Conservation (phyloP, 257 asterid genomes). For the Eucommia ulmoides region DNA sequence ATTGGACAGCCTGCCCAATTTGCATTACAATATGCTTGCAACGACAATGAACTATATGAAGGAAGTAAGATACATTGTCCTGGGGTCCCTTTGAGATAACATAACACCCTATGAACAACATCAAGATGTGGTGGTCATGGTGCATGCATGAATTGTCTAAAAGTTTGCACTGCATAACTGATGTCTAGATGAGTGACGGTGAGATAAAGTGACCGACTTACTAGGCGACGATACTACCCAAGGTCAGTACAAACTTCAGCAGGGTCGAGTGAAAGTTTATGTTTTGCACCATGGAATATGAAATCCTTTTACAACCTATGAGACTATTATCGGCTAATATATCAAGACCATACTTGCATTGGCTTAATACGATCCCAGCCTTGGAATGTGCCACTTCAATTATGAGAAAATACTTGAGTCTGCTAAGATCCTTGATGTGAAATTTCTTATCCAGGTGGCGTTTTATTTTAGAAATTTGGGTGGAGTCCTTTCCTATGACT, state of each 20-base stretch:
- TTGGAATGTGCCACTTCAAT: neutral
- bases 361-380: neutral
- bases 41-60: neutral
- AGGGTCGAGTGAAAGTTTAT: neutral
- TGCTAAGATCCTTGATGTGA: neutral
- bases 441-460: neutral
- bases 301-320: too few relatives aligned
- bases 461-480: neutral
- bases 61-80: neutral
- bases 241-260: too few relatives aligned
- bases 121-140: neutral
- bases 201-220: neutral
- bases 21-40: neutral
- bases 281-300: too few relatives aligned
- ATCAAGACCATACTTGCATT: neutral
- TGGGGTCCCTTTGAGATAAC: neutral
- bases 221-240: neutral
- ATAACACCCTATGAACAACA: neutral
- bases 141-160: neutral
- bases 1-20: neutral
- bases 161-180: neutral
- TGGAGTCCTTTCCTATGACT: neutral
- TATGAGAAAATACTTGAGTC: neutral
- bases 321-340: neutral
- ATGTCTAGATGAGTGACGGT: neutral